Conservation (phyloP, 768 basidiomycete genomes). For the Hygrocybe punicea region DNA sequence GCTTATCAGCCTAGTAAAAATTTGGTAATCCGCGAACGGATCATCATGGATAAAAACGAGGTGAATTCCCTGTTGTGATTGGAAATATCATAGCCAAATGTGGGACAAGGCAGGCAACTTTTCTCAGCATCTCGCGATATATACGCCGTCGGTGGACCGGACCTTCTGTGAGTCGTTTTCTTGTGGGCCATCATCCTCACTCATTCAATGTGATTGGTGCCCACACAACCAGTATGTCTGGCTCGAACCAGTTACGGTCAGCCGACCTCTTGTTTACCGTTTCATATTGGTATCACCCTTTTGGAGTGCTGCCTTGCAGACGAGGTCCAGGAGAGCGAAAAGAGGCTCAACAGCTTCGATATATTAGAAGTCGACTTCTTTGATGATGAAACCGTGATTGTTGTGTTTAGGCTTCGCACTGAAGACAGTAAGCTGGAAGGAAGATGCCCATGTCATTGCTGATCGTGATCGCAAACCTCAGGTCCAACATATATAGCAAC, state of each 20-base stretch:
- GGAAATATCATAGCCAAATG: constrained; percentile 6
- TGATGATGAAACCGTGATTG: constrained; percentile 65
- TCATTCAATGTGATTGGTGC: constrained; percentile 21
- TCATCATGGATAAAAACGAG: constrained; percentile 46
- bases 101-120: constrained; percentile 12
- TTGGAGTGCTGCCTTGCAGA: constrained; percentile 51
- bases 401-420: constrained; percentile 55
- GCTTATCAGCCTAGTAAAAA: constrained; percentile 29
- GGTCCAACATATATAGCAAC: constrained; percentile 60
- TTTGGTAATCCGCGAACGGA: constrained; percentile 53
- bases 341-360: constrained; percentile 41
- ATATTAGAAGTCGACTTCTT: constrained; percentile 73
- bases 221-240: constrained; percentile 49
- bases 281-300: constrained; percentile 48
- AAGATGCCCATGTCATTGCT: constrained; percentile 24
- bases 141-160: constrained; percentile 41
- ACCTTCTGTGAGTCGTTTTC: constrained; percentile 44
- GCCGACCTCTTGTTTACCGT: constrained; percentile 36
- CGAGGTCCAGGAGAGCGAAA: constrained; percentile 36
- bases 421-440: constrained; percentile 46
- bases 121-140: constrained; percentile 52
- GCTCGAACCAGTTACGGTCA: constrained; percentile 50
- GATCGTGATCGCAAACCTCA: constrained; percentile 40
- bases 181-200: constrained; percentile 18
- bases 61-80: constrained; percentile 33